A percentile compares a stretch with the other conserved stretches of the same genome.
These are phyloP conservation scores for Boletus eberwhitei DNA, from an alignment of 768 basidiomycete genomes.

Conservation along the genomic window DNA sequence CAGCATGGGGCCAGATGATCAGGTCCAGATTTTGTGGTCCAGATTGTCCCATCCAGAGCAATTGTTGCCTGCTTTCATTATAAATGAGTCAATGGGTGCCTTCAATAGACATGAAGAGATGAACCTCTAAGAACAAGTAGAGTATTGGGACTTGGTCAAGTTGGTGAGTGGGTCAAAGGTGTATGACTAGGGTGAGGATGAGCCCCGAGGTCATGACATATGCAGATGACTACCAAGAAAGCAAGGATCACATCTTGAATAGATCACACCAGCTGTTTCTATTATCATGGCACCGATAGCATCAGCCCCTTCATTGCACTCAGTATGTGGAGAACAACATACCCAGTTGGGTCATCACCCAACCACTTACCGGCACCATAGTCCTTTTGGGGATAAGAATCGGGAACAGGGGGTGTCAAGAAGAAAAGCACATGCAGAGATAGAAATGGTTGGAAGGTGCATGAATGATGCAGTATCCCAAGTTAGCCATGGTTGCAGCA, in stretches of 20 bases:
- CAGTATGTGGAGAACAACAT: neutral
- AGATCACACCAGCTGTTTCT: conserved; percentile 49
- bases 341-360: conserved; percentile 34
- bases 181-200: conserved; percentile 33
- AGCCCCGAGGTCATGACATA: neutral
- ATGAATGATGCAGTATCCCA: conserved; percentile 45
- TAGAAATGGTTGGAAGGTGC: conserved; percentile 54
- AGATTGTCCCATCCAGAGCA: conserved; percentile 48
- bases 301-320: neutral
- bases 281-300: neutral
- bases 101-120: neutral
- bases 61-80: conserved; percentile 30
- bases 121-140: conserved; percentile 39
- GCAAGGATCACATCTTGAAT: conserved; percentile 48
- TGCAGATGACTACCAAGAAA: neutral
- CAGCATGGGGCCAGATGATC: too few species aligned
- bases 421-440: conserved; percentile 26
- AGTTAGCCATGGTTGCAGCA: conserved; percentile 36
- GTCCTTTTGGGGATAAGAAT: conserved; percentile 28
- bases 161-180: conserved; percentile 49
- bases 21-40: conserved; percentile 41
- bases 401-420: neutral
- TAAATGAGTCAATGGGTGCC: neutral
- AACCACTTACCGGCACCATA: conserved; percentile 50
- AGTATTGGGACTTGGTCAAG: conserved; percentile 34